Evolutionary conservation across 2,329 filamentous ascomycete genomes (phyloP), one percentile per base, ranked within the genome.

Genomic region (Xylaria polymorpha): DNA sequence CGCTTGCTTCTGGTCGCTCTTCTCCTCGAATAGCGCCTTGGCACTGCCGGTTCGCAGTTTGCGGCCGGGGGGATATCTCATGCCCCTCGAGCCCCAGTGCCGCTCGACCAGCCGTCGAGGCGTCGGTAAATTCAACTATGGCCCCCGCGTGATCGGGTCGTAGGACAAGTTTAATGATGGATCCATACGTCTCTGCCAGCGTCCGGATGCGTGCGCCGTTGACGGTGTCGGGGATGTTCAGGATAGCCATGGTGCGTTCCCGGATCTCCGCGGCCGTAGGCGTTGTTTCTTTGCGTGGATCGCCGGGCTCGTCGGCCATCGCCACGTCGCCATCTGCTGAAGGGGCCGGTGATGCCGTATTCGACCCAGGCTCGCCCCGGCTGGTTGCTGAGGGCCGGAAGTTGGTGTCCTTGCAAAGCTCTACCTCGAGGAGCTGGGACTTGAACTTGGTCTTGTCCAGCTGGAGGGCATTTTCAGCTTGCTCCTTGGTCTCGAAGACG

Each of bases 161-260:
- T 12, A 98, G 85, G 14, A 92, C 85, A 4, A 98, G 85, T 79
- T 94, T 95, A 71, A 90, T 85, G 29, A 98, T 85, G 1, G 85
- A 80, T 0, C 94, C 94, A 53, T 90, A 86, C 1, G 89, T 86
- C 74, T 94, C 91, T 9, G 92, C 89, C 2, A 97, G 83, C 0
- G 90, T 86, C 53, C 88, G 88, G 64, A 99, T 88, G 37, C 94
- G 93, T 1, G 92, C 89, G 76, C 97, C 93, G 72, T 97, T 98
- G 75, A 98, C 89, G 0, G 94, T 98, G 77, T 98, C 96, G 0
- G 96, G 94, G 0, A 99, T 84, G 71, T 94, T 92, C 81, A 98
- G 88, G 35, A 99, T 83, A 10, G 91, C 91, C 59, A 98, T 86
- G 0, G 93, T 96, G 61, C 94, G 90, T 59, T 90, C 88, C 37